Base-by-base conservation (phyloP, 2,329 filamentous ascomycete species). In the Xenosphaeropsis pyriputrescens region DNA sequence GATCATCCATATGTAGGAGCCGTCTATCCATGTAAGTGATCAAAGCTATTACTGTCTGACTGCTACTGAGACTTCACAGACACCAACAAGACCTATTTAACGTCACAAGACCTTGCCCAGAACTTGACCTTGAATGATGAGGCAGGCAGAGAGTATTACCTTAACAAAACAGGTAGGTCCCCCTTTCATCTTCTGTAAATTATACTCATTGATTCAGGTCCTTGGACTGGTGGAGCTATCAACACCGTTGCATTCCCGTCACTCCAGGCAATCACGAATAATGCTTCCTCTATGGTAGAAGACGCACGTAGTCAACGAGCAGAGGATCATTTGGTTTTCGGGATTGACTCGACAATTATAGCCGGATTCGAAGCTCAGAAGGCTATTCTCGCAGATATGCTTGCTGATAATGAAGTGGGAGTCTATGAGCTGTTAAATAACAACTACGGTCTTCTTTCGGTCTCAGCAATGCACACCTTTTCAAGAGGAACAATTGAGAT, bases 1-100 rank as follows among this genome's bases (percentile, higher is more conserved):
- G 70, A 77, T 50, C 66, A 67, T 42, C 22, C 22, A 26, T 26
- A 26, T 9, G 22, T 26, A 9, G 22, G 22, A 26, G 22, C 44
- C 3, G 39, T 47, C 2, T 48, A 51, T 30, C 49, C 48, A 29
- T 49, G 47, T 47, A 38, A 33, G 43, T 32, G 11, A 2, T n/a
- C 5, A 26, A 26, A 26, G 12, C 8, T 26, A 26, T 26, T 9
- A 6, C 22, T 26, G 8, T 3, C 12, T 26, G 8, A 26, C 12
- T 11, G 12, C 12, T 26, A 26, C 22, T 26, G 22, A 26, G 8
- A 26, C 8, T 26, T 26, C 12, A 26, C 12, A 26, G 22, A 26
- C 8, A 26, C 8, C 22, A 26, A 26, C 22, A 26, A 26, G 22
- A 26, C 22, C 22, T 26, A 26, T 11, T 26, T 26, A 11, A 26